phyloP scores from a whole-genome alignment of 306 rosid genomes.

The Cotoneaster glaucophyllus region DNA sequence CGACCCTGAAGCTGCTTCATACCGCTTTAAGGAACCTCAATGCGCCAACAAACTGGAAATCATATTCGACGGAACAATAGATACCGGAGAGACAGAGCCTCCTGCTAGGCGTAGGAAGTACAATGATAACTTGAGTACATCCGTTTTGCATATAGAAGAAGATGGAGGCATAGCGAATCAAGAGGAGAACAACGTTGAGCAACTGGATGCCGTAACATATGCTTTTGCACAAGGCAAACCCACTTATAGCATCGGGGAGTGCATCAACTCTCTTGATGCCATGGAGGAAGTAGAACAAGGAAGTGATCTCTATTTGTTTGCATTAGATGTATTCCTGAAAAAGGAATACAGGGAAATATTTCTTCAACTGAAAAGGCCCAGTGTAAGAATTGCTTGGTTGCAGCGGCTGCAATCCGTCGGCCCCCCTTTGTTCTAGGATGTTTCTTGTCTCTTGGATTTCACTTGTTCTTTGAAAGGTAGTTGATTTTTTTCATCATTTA shows the following conservation, averaged over 20 bases:
- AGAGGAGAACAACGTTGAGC: constrained; percentile 19
- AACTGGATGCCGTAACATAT: constrained; percentile 8
- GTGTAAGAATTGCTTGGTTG: constrained; percentile 61
- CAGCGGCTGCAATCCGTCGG: constrained; percentile 51
- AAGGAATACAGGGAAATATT: constrained; percentile 68
- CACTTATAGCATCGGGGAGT: constrained; percentile 58
- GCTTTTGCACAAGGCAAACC: constrained; percentile 24
- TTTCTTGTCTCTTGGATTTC: neutral
- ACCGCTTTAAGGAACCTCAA: constrained; percentile 37
- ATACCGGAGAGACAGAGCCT: constrained; percentile 22
- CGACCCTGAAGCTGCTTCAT: constrained; percentile 49
- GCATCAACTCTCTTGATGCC: constrained; percentile 60
- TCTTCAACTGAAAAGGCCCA: constrained; percentile 57
- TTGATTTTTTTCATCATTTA: too few species aligned
- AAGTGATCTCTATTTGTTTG: constrained; percentile 66
- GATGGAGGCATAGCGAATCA: constrained; percentile 14
- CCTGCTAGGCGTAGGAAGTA: constrained; percentile 12
- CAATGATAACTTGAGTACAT: neutral
- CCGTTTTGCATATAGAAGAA: constrained; percentile 24
- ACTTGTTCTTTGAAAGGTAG: neutral
- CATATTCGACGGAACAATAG: constrained; percentile 16
- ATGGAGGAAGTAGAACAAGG: constrained; percentile 64
- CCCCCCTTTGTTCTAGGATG: constrained; percentile 27
- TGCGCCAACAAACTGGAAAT: constrained; percentile 17
- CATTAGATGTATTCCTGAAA: constrained; percentile 64